Evolutionary conservation across 2,329 filamentous ascomycete genomes (phyloP), one percentile per base, ranked within the genome.

Genomic region (Stagonosporopsis cucurbitacearum): DNA sequence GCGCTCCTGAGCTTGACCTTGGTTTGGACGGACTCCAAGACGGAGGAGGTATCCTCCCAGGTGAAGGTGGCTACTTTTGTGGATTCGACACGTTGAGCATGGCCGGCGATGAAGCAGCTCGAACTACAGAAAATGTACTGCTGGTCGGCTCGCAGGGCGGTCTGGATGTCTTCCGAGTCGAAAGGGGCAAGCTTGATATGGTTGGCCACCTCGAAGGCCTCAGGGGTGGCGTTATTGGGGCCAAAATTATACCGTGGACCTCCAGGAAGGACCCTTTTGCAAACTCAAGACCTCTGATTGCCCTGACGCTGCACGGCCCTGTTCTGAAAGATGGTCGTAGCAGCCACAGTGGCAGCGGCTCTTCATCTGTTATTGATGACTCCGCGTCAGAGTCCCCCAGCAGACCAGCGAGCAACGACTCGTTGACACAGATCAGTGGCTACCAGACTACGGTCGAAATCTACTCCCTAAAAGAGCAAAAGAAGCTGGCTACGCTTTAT

Each of bases 361-460:
- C 72, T 8, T 71, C 74, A 15, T 75, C 75, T 4, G 69, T 72
- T 6, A 64, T 70, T 45, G 70, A 77, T 36, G 76, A 77, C 36
- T 71, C 70, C 11, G 64, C 70, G 9, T 69, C 68, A 5, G 73
- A 75, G 12, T 72, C 73, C 22, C 72, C 71, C 2, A 75, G 69
- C 52, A 65, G 74, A n/a, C 73, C 74, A 22, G 57, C 67, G 15
- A 73, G 66, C 17, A 63, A 71, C n/a, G 59, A 64, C 13, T 45
- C 64, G 3, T 57, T 66, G 17, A 60, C 61, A 17, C 67, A 68
- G 39, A 80, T 87, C 55, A 83, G 85, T 45, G 82, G 83, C 42
- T 96, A 94, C 68, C 92, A 96, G 75, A 97, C 93, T 0, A 88
- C 89, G 0, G 91, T 96, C 6, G 92, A 97, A 65, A 80, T 98